phyloP scores from a whole-genome alignment of 2,329 filamentous ascomycete species.

The Aspergillus sp. region DNA sequence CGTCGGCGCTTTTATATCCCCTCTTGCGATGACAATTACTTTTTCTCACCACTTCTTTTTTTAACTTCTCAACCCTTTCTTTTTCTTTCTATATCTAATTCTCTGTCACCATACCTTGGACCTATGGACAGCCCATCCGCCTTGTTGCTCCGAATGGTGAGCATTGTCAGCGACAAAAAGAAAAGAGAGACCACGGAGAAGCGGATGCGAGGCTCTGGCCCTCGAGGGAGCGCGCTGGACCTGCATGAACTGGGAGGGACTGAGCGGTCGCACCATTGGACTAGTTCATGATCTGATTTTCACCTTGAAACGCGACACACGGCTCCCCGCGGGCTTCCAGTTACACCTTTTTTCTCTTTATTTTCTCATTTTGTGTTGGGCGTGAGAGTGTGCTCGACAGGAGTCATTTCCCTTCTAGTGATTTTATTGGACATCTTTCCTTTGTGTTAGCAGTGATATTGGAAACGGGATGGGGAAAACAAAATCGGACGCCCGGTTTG shows the following conservation, averaged over 20 bases:
- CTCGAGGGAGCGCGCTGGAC: constrained; percentile 22
- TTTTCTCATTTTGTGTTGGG: constrained; percentile 26
- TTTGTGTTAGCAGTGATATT: constrained; percentile 20
- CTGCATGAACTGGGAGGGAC: constrained; percentile 22
- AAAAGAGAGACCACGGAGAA: neutral
- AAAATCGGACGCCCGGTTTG: constrained; percentile 13
- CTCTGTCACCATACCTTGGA: constrained; percentile 20
- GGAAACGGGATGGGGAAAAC: neutral
- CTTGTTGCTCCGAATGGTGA: constrained; percentile 2
- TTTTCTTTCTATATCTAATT: constrained; percentile 19
- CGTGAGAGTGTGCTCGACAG: constrained; percentile 11
- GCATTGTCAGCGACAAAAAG: constrained; percentile 8
- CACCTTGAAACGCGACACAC: neutral
- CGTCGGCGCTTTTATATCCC: constrained; percentile 22
- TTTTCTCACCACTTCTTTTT: constrained; percentile 1
- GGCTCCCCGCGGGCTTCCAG: neutral
- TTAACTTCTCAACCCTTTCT: constrained; percentile 16
- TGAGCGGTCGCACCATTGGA: constrained; percentile 1
- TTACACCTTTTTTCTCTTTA: constrained; percentile 24
- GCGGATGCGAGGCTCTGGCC: too few relatives aligned
- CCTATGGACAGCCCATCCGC: constrained; percentile 14
- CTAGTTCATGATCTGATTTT: neutral
- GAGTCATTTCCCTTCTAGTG: constrained; percentile 15
- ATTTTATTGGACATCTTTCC: constrained; percentile 30
- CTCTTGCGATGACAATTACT: constrained; percentile 20